phyloP scores from a whole-genome alignment of 768 basidiomycete genomes.

The Cystoderma amianthinum region DNA sequence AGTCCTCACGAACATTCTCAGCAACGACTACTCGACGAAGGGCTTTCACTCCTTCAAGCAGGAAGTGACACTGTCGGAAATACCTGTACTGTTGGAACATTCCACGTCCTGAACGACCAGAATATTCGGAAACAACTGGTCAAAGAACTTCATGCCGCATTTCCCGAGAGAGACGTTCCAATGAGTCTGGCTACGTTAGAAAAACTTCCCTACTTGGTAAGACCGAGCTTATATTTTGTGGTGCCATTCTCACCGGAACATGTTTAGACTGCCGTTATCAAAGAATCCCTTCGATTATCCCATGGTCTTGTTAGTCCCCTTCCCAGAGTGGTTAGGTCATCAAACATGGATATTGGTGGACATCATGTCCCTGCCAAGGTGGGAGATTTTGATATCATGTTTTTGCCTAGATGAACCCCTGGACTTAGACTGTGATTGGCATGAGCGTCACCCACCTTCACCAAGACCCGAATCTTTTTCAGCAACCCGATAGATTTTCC shows the following conservation, averaged over 20 bases:
- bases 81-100: slow-evolving; percentile 28
- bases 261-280: slow-evolving; percentile 37
- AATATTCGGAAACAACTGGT: slow-evolving; percentile 16
- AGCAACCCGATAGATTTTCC: not conserved
- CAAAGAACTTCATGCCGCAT: slow-evolving; percentile 25
- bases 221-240: slow-evolving; percentile 8
- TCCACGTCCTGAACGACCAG: slow-evolving; percentile 25
- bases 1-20: not conserved
- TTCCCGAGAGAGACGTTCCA: slow-evolving; percentile 21
- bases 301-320: slow-evolving; percentile 33
- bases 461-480: not conserved
- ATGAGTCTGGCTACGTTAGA: slow-evolving; percentile 23
- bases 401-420: too few species aligned
- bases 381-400: not conserved
- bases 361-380: not conserved
- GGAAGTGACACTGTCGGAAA: slow-evolving; percentile 32
- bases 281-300: slow-evolving; percentile 37
- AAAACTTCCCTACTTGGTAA: slow-evolving; percentile 35
- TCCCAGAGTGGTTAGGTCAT: slow-evolving; percentile 32
- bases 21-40: slow-evolving; percentile 21
- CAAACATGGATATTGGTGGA: not conserved
- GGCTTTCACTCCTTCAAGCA: slow-evolving; percentile 26
- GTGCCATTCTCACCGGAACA: not conserved
- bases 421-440: not conserved
- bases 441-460: not conserved